These are phyloP conservation scores for Fusarium ramigenum DNA, from an alignment of 2,329 filamentous ascomycete species.

Conservation along the genomic window DNA sequence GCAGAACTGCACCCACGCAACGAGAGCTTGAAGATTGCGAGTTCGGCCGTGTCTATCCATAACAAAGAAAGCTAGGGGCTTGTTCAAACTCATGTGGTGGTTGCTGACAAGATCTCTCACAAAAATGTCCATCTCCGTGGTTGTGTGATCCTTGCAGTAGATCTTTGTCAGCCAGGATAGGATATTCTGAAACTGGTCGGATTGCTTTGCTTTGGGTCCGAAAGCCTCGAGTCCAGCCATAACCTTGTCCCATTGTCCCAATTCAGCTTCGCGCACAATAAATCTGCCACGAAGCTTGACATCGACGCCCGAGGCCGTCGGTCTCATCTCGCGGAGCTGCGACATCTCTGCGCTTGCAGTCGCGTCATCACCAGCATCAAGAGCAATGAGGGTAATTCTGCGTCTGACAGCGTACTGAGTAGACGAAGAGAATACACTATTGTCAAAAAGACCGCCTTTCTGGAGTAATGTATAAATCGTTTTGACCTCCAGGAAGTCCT, in stretches of 20 bases:
- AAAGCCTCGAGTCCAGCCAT: conserved; percentile 37
- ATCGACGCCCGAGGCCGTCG: conserved; percentile 34
- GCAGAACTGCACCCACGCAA: conserved; percentile 48
- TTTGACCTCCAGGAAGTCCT: conserved; percentile 36
- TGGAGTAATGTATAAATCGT: conserved; percentile 43
- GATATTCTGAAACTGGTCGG: conserved; percentile 40
- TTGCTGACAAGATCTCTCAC: conserved; percentile 41
- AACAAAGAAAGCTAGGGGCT: conserved; percentile 44
- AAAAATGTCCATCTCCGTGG: conserved; percentile 43
- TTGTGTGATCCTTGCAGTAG: conserved; percentile 40
- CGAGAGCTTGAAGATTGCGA: conserved; percentile 42
- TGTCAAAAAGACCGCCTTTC: conserved; percentile 42
- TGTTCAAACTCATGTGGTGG: conserved; percentile 42
- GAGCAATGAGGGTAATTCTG: conserved; percentile 40
- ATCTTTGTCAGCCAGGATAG: conserved; percentile 49
- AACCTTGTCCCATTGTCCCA: conserved; percentile 43
- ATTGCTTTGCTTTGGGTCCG: conserved; percentile 20
- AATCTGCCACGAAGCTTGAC: conserved; percentile 43
- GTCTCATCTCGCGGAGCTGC: conserved; percentile 32
- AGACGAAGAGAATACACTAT: conserved; percentile 18
- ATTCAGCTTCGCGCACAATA: conserved; percentile 42
- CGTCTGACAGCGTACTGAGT: conserved; percentile 45
- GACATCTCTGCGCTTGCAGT: conserved; percentile 41
- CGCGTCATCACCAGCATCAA: conserved; percentile 42
- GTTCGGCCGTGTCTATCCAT: conserved; percentile 45